phyloP scores from a whole-genome alignment of 1,139 yeast genomes.

The Sugiyamaella japonica region DNA sequence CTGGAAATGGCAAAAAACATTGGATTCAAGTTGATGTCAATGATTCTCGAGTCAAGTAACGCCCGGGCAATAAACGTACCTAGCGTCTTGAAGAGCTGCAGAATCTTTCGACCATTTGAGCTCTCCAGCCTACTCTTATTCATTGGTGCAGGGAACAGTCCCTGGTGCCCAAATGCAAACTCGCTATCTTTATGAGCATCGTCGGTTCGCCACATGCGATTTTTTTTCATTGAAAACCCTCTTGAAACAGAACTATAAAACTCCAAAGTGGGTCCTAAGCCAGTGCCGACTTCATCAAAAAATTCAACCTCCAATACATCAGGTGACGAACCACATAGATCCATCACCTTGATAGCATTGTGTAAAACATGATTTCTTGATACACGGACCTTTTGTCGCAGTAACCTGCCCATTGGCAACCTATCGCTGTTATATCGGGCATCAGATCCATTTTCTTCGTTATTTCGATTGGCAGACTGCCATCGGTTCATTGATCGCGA shows the following conservation, averaged over 20 bases:
- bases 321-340: constrained; percentile 74
- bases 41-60: constrained; percentile 76
- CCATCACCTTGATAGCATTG: constrained; percentile 79
- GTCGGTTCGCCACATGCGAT: constrained; percentile 69
- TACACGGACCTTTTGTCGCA: constrained; percentile 78
- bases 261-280: constrained; percentile 93
- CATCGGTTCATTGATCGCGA: constrained; percentile 80
- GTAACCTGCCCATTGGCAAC: constrained; percentile 67
- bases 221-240: constrained; percentile 60
- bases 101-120: constrained; percentile 47
- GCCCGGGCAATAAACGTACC: constrained; percentile 90
- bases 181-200: constrained; percentile 41
- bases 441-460: constrained; percentile 18
- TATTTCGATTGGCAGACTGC: constrained; percentile 46
- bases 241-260: constrained; percentile 81
- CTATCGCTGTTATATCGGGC: constrained; percentile 25
- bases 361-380: constrained; percentile 69
- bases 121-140: constrained; percentile 37
- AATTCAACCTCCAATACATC: constrained; percentile 85
- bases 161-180: constrained; percentile 49
- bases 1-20: constrained; percentile 53
- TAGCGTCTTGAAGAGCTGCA: constrained; percentile 61
- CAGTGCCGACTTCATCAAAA: constrained; percentile 92
- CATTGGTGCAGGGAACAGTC: constrained; percentile 76
- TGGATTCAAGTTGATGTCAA: constrained; percentile 77